Percentiles rank a stretch among this genome's conserved stretches.
Evolutionary conservation across 2,329 filamentous ascomycete species (phyloP).

Genomic region (Scopulariopsis brevicaulis): DNA sequence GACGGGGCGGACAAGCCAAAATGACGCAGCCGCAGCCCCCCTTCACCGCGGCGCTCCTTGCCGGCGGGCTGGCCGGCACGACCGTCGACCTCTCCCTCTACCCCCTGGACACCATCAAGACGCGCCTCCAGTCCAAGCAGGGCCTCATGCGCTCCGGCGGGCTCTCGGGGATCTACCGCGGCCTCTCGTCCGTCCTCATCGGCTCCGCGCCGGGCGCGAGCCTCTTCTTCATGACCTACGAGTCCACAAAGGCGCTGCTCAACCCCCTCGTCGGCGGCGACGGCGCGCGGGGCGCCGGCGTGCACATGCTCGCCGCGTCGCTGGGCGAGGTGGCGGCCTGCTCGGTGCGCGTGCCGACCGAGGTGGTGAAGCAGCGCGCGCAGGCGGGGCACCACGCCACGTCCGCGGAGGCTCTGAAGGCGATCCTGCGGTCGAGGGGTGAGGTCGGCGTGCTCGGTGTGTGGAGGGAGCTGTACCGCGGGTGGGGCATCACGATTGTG

Average conservation of each 20-base stretch:
- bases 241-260: slow-evolving; percentile 54
- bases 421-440: slow-evolving; percentile 48
- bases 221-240: slow-evolving; percentile 95
- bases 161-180: slow-evolving; percentile 85
- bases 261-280: slow-evolving; percentile 13
- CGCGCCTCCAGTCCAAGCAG: slow-evolving; percentile 74
- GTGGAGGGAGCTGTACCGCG: slow-evolving; percentile 77
- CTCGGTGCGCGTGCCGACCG: slow-evolving; percentile 83
- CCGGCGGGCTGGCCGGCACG: slow-evolving; percentile 84
- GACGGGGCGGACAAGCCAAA: slow-evolving; percentile 6
- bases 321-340: slow-evolving; percentile 88
- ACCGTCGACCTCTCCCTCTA: slow-evolving; percentile 95
- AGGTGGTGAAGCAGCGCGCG: slow-evolving; percentile 93
- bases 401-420: slow-evolving; percentile 51
- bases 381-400: slow-evolving; percentile 77
- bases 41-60: slow-evolving; percentile 54
- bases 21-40: slow-evolving; percentile 19
- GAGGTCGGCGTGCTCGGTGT: slow-evolving; percentile 43
- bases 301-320: slow-evolving; percentile 78
- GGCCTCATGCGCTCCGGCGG: slow-evolving; percentile 77
- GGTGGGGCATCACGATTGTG: slow-evolving; percentile 86
- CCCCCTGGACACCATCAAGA: slow-evolving; percentile 98
- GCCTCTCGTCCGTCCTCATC: slow-evolving; percentile 78
- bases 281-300: slow-evolving; percentile 20
- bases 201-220: slow-evolving; percentile 90